A percentile compares a stretch with the other conserved stretches of the same genome.
phyloP scores from a whole-genome alignment of 192 early-diverging fungal species.

The Coemansia sp. region DNA sequence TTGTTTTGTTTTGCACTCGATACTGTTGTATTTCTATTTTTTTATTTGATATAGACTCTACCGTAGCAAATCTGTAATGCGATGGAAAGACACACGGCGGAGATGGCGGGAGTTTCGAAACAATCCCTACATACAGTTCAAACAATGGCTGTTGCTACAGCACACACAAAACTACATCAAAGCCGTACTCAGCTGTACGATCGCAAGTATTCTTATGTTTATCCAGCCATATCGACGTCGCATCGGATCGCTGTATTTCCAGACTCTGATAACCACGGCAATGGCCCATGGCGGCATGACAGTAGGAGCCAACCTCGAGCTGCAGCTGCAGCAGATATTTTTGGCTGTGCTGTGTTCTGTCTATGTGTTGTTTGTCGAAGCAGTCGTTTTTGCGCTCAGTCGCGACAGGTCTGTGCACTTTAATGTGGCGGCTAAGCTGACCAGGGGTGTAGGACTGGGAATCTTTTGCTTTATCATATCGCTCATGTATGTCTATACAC shows the following conservation, averaged over 20 bases:
- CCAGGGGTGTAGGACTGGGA: constrained; percentile 16
- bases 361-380: constrained; percentile 28
- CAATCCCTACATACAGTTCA: not conserved
- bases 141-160: constrained; percentile 15
- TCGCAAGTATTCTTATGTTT: constrained; percentile 28
- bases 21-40: not conserved
- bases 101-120: not conserved
- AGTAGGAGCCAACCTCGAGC: constrained; percentile 37
- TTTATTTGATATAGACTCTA: not conserved
- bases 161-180: constrained; percentile 32
- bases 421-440: constrained; percentile 15
- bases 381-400: constrained; percentile 9
- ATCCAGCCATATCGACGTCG: constrained; percentile 11
- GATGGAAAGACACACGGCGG: not conserved
- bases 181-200: constrained; percentile 22
- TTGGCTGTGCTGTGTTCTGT: constrained; percentile 9
- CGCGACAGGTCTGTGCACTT: constrained; percentile 8
- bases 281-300: constrained; percentile 41
- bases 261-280: constrained; percentile 25
- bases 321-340: constrained; percentile 34
- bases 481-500: constrained; percentile 18
- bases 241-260: constrained; percentile 29
- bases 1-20: not conserved
- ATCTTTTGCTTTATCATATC: constrained; percentile 31
- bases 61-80: not conserved